Evolutionary conservation across 2,329 filamentous ascomycete species (phyloP).

Genomic region (Trichoderma atrobrunneum): DNA sequence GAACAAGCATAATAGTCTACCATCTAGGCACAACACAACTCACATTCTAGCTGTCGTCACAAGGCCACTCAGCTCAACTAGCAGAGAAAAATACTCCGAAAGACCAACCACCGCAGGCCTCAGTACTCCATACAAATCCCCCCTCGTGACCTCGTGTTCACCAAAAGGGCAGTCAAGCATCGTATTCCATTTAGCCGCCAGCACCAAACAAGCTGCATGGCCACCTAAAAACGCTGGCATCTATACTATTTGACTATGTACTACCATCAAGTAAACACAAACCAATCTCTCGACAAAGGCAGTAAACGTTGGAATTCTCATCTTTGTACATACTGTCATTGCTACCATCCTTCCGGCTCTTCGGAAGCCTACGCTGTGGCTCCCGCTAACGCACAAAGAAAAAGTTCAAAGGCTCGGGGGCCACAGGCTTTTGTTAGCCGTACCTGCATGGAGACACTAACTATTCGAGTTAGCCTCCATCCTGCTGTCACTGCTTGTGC

Average conservation of each 20-base stretch:
- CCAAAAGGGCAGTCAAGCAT: neutral
- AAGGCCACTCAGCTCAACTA: neutral
- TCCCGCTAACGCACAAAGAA: constrained; percentile 5
- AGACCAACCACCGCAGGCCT: neutral
- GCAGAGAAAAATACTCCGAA: neutral
- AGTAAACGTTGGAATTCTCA: neutral
- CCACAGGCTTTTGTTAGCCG: constrained; percentile 9
- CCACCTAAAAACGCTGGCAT: neutral
- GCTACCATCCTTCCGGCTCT: neutral
- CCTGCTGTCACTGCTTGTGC: neutral
- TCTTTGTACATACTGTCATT: neutral
- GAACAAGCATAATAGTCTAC: neutral
- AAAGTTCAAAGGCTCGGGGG: neutral
- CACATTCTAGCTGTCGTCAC: neutral
- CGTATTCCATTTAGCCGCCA: constrained; percentile 11
- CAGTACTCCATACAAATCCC: neutral
- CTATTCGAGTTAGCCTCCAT: neutral
- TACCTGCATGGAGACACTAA: constrained; percentile 3
- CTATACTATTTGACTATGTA: neutral
- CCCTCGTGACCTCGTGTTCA: constrained; percentile 16
- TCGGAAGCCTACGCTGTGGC: neutral
- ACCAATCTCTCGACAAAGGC: neutral
- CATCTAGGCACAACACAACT: neutral
- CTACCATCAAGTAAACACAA: neutral
- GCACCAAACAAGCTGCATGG: neutral